Conservation (phyloP, 192 early-diverging fungal species). For the Jimgerdemannia flammicorona region DNA sequence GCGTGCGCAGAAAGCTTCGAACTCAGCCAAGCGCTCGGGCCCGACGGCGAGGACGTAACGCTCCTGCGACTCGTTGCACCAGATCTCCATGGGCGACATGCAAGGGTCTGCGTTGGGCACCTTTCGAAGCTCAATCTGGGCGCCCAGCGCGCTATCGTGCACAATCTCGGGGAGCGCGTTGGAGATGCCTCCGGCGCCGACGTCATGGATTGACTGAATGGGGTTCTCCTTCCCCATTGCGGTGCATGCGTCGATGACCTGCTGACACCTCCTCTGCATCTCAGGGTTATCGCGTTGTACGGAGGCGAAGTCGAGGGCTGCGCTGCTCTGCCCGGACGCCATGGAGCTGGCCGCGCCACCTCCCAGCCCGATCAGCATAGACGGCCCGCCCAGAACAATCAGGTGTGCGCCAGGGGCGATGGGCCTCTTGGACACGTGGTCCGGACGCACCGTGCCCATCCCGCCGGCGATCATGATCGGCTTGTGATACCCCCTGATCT, state of each 20-base stretch:
- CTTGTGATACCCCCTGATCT: constrained; percentile 97
- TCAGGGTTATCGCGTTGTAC: constrained; percentile 99
- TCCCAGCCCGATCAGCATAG: constrained; percentile 98
- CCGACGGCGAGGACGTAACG: constrained; percentile 94
- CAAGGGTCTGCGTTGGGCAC: constrained; percentile 87
- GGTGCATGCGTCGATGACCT: constrained; percentile 95
- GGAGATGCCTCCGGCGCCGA: constrained; percentile 97
- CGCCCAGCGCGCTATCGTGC: constrained; percentile 91
- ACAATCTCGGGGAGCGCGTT: constrained; percentile 99
- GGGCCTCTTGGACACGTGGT: constrained; percentile 84
- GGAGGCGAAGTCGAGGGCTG: constrained; percentile 93
- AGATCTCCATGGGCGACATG: constrained; percentile 99
- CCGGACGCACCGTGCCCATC: constrained; percentile 86
- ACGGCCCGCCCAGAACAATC: constrained; percentile 92
- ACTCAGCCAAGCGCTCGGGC: constrained; percentile 60
- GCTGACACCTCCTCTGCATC: constrained; percentile 97
- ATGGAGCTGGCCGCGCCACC: constrained; percentile 98
- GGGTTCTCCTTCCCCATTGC: constrained; percentile 77
- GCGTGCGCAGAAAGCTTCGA: constrained; percentile 76
- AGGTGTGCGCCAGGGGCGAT: constrained; percentile 79
- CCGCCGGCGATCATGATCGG: constrained; percentile 99
- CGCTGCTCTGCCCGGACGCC: constrained; percentile 81
- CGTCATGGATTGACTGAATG: constrained; percentile 95
- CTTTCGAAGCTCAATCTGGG: constrained; percentile 84
- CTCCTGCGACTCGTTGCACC: constrained; percentile 99